Base-by-base conservation (phyloP, 305 asterid species). In the Solanum chacoense region DNA sequence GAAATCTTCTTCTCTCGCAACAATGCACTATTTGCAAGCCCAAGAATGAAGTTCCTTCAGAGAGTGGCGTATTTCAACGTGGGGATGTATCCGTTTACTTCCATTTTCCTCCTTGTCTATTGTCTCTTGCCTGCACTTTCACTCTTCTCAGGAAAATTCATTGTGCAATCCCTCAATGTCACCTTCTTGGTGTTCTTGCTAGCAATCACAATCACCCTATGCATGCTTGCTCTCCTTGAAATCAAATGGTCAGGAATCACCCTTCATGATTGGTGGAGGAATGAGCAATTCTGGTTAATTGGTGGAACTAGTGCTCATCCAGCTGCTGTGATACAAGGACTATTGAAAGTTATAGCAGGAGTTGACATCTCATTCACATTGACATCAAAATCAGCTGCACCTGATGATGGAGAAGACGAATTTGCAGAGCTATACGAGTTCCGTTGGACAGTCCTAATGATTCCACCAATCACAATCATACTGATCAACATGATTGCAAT, bases 301-400 rank as follows among this genome's bases (percentile, higher is more conserved):
- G 98, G 98, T 11, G 99, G 99, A 22, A 96, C 99, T 5, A 96
- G 98, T 86, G 98, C 99, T 4, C 99, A 96, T 45, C 98, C 98
- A 1, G 95, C 98, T 0, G 99, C 99, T 7, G 99, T 96, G 37
- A 67, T 96, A 31, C 99, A 96, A 88, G 99, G 99, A 4, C 87
- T 96, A 12, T 86, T 96, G 75, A 96, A 96, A 90, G 98, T 96
- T 20, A 92, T 95, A 11, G 99, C 98, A 16, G 98, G 99, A 3
- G 93, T 96, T 13, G 98, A 96, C 29, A 95, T 96, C 28, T 94
- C 97, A 3, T 96, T 96, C 94, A 96, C 99, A 1, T 78, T 95
- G 88, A 96, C 99, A 3, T 95, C 99, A 3, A 96, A 96, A 59
- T 94, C 98, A 3, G 85, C 95, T 1, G 96, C 94, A 10, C 93